A percentile compares a stretch with the other conserved stretches of the same genome.
Evolutionary conservation across 2,329 filamentous ascomycete species (phyloP).

Genomic region (Cladophialophora yegresii): DNA sequence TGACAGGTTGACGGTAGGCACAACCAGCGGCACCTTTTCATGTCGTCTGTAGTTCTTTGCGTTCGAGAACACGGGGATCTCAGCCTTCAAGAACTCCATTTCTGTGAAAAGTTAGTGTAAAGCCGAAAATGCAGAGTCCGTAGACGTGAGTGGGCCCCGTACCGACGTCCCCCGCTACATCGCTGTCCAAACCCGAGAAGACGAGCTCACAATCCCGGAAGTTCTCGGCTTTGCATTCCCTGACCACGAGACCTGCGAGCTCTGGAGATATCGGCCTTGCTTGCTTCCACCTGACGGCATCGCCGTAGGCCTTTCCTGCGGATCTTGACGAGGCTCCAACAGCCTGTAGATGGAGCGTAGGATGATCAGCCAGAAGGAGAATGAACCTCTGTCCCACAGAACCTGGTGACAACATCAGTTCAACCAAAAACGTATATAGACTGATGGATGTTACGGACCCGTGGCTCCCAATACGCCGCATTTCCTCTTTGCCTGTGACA

Average conservation of each 20-base stretch:
- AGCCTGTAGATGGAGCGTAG: slow-evolving; percentile 80
- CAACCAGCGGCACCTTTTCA: slow-evolving; percentile 85
- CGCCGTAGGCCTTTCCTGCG: slow-evolving; percentile 89
- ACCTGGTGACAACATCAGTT: slow-evolving; percentile 50
- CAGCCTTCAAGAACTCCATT: slow-evolving; percentile 83
- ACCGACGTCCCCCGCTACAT: slow-evolving; percentile 91
- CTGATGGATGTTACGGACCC: slow-evolving; percentile 11
- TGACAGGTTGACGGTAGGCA: slow-evolving; percentile 88
- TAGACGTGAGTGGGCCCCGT: slow-evolving; percentile 38
- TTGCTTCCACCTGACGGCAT: slow-evolving; percentile 96
- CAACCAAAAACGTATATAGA: background rate
- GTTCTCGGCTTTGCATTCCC: slow-evolving; percentile 77
- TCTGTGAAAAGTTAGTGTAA: slow-evolving; percentile 55
- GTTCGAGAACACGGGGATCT: slow-evolving; percentile 93
- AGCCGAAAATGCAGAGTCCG: background rate
- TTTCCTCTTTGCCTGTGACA: slow-evolving; percentile 27
- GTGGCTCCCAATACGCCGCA: slow-evolving; percentile 36
- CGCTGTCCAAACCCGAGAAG: slow-evolving; percentile 88
- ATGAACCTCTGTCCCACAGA: slow-evolving; percentile 96
- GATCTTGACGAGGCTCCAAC: slow-evolving; percentile 87
- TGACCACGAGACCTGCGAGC: slow-evolving; percentile 77
- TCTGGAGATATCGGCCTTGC: slow-evolving; percentile 73
- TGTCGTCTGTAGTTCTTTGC: slow-evolving; percentile 95
- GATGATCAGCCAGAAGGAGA: slow-evolving; percentile 83
- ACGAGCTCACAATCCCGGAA: slow-evolving; percentile 90